Evolutionary conservation across 1,284 basidiomycete species (phyloP).

Genomic region (Inonotus hispidus): DNA sequence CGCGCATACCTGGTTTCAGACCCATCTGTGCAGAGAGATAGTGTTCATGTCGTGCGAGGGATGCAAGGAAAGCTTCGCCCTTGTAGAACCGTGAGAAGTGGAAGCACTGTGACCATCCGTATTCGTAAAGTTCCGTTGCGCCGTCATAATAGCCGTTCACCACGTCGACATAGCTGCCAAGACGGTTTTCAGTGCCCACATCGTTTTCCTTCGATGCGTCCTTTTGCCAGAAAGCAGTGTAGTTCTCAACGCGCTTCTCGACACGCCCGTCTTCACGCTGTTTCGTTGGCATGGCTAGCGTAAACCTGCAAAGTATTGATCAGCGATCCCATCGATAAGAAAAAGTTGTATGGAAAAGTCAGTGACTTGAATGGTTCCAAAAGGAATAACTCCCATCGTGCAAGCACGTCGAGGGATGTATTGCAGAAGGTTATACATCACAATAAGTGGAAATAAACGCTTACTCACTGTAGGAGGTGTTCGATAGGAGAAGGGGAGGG

Average conservation of each 20-base stretch:
- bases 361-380: constrained; percentile 77
- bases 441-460: not conserved
- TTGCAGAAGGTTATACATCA: constrained; percentile 36
- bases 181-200: constrained; percentile 68
- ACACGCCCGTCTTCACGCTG: constrained; percentile 65
- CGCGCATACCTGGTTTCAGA: constrained; percentile 85
- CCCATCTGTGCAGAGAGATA: constrained; percentile 87
- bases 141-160: constrained; percentile 98
- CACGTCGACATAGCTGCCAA: constrained; percentile 87
- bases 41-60: constrained; percentile 95
- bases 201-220: constrained; percentile 72
- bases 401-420: constrained; percentile 44
- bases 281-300: constrained; percentile 29
- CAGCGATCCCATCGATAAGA: not conserved
- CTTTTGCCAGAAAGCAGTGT: constrained; percentile 93
- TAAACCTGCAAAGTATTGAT: not conserved
- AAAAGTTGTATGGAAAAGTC: constrained; percentile 30
- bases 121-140: constrained; percentile 96
- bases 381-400: constrained; percentile 56
- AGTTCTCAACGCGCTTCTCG: constrained; percentile 81
- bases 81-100: constrained; percentile 98
- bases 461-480: constrained; percentile 2
- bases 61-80: constrained; percentile 83
- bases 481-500: not conserved
- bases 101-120: constrained; percentile 91